phyloP scores from a whole-genome alignment of 2,329 filamentous ascomycete genomes.

The Bipolaris zeicola region DNA sequence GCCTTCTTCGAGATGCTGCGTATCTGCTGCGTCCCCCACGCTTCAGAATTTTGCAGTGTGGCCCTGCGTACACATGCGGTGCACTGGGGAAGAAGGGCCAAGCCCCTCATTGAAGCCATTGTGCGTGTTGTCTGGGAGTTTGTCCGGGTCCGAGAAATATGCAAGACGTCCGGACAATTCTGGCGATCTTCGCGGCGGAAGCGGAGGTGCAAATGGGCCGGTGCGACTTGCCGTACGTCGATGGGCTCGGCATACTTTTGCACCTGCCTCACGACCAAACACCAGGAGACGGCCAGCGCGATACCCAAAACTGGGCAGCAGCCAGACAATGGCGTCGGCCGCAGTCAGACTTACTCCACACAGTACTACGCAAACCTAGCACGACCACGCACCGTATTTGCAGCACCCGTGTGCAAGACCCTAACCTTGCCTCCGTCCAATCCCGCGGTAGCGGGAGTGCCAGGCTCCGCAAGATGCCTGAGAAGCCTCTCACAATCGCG shows the following conservation, averaged over 20 bases:
- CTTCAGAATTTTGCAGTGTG: constrained; percentile 37
- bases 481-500: constrained; percentile 80
- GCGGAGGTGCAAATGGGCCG: constrained; percentile 26
- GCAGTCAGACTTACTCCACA: constrained; percentile 4
- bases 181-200: constrained; percentile 36
- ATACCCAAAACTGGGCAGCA: constrained; percentile 22
- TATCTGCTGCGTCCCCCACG: constrained; percentile 44
- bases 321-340: constrained; percentile 39
- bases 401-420: constrained; percentile 23
- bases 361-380: constrained; percentile 5
- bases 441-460: constrained; percentile 29
- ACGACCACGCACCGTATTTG: constrained; percentile 19
- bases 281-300: constrained; percentile 33
- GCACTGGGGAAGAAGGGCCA: constrained; percentile 47
- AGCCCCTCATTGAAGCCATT: constrained; percentile 43
- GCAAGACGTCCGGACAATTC: constrained; percentile 23
- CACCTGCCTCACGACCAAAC: constrained; percentile 32
- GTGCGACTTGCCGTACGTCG: constrained; percentile 20
- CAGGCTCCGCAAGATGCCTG: constrained; percentile 66
- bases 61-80: constrained; percentile 46
- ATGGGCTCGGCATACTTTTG: constrained; percentile 24
- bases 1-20: constrained; percentile 55
- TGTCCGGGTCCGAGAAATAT: constrained; percentile 18
- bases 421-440: constrained; percentile 23
- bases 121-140: constrained; percentile 21